phyloP scores from a whole-genome alignment of 2,329 filamentous ascomycete species.

The Colletotrichum spaethianum region DNA sequence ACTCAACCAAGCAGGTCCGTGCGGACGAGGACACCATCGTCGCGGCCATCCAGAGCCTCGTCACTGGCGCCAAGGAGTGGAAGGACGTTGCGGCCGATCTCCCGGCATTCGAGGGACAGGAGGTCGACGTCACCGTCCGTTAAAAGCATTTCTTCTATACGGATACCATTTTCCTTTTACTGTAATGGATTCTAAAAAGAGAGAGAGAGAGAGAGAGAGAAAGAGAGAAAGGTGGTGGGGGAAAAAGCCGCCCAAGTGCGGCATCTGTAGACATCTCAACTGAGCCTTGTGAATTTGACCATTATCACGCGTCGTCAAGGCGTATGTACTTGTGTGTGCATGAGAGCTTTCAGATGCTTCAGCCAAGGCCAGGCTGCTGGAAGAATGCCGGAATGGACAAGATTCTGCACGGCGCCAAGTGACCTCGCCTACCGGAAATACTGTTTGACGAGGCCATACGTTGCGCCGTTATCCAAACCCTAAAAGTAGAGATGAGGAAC shows the following conservation, averaged over 20 bases:
- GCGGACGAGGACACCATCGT: constrained; percentile 86
- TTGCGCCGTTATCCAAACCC: neutral
- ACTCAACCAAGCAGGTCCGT: constrained; percentile 92
- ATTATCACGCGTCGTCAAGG: neutral
- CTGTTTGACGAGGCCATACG: neutral
- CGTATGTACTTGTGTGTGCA: neutral
- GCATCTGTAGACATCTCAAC: constrained; percentile 30
- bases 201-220: neutral
- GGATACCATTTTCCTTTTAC: constrained; percentile 7
- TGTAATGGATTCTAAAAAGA: constrained; percentile 13
- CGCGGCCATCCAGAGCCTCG: constrained; percentile 75
- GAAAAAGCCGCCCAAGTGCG: constrained; percentile 16
- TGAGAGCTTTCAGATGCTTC: constrained; percentile 2
- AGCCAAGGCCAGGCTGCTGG: neutral
- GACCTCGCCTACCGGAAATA: neutral
- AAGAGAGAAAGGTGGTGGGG: neutral
- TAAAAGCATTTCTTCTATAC: constrained; percentile 22
- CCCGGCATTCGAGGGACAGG: constrained; percentile 87
- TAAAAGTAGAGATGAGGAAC: neutral
- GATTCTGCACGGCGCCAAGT: neutral
- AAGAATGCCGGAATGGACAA: neutral
- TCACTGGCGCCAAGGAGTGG: constrained; percentile 69
- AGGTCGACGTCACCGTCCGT: constrained; percentile 58
- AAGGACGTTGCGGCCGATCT: constrained; percentile 81
- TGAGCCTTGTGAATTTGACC: constrained; percentile 24